Base-by-base conservation (phyloP, 2,329 filamentous ascomycete species). In the Aureobasidium lini region DNA sequence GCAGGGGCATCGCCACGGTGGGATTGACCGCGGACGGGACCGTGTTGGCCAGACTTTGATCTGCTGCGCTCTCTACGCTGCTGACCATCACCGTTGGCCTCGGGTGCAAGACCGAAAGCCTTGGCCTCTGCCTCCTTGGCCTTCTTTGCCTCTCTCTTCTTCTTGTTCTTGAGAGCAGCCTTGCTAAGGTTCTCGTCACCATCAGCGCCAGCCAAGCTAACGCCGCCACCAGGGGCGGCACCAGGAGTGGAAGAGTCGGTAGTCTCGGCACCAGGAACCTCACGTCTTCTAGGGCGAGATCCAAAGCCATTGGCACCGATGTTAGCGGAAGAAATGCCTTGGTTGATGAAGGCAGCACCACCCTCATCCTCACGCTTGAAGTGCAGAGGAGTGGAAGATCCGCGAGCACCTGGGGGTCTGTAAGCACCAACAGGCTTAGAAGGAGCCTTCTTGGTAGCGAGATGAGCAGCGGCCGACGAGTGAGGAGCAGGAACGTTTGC, bases 351-450 rank as follows among this genome's bases (percentile, higher is more conserved):
- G 6, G 93, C 92, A 8, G 89, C 89, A 57, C 94, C 94, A 56
- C 94, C 94, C 75, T 99, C 90, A 65, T 99, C 94, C 74, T 99
- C 94, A 60, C 94, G 90, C 81, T 95, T 95, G 80, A 97, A 99
- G 67, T 94, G 89, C 63, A 97, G 79, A 9, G 94, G 94, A 0
- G 94, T 97, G 57, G 85, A 83, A 63, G 88, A 85, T 56, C 94
- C 94, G 66, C 94, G 88, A 31, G 94, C 94, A 65, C 94, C 94
- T 2, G 94, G 94, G 40, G 94, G 94, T 48, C 94, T 87, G 73
- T 99, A 99, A 3, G 94, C 94, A 65, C 94, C 94, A n/a, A 90
- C 91, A 46, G 94, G 91, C 79, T 99, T 99, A 62, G 90, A 94
- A 4, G 94, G 92, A 4, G 92, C 93, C 82, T 97, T 97, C 68